Base-by-base conservation (phyloP, 2,329 filamentous ascomycete genomes). In the Colletotrichum sansevieriae region DNA sequence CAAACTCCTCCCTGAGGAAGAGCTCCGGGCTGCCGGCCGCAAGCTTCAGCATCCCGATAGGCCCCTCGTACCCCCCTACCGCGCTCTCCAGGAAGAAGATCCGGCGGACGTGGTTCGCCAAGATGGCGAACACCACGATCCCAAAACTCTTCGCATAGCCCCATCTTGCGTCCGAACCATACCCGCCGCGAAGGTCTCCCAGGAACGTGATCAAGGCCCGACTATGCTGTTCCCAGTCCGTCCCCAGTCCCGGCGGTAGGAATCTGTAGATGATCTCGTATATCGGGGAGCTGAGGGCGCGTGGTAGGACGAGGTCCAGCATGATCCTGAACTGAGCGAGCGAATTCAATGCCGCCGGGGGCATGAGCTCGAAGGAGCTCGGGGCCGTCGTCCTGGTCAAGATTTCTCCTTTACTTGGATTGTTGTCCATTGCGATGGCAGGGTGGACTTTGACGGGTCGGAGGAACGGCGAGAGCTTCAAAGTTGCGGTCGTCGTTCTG, bases 101-200 rank as follows among this genome's bases (percentile, higher is more conserved):
- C 20, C 78, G 74, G 4, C 79, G 77, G 15, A 81, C 73, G 71
- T 84, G 81, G 75, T 83, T 78, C 29, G 78, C 47, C 12, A 82
- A 66, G 15, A 80, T 75, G 57, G 82, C 82, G 44, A 76, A 73
- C 13, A 75, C 44, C 49, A 81, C 72, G 56, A 75, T 74, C 1
- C 72, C 69, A 12, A 78, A 71, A 2, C 73, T 72, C 5, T 70
- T 61, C 8, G 71, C 65, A 66, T 33, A 20, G 15, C 15, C 15
- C 15, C 0, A 3, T n/a, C 12, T 39, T 10, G 18, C 33, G 10
- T 3, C 3, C 15, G n/a, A 18, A 8, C 10, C 46, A 13, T 39
- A 13, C 13, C 51, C 33, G 29, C 29, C 7, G 29, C 29, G 29
- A 9, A n/a, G 15, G 18, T 25, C 54, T 3, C 37, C 54, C 1